These are phyloP conservation scores for Boletus eberwhitei DNA, from an alignment of 768 basidiomycete genomes.

Conservation along the genomic window DNA sequence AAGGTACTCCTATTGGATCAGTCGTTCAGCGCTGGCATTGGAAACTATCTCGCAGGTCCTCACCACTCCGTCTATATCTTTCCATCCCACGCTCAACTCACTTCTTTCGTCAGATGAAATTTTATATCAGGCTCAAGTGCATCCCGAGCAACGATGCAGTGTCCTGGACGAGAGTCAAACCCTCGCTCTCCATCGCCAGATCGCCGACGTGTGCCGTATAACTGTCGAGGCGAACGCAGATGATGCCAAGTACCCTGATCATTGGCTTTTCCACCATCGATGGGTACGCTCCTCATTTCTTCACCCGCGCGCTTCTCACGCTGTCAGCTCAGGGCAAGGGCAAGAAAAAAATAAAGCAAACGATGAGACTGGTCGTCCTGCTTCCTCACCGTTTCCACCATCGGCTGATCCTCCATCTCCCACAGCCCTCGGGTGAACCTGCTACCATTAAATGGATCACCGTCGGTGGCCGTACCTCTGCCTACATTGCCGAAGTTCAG, in stretches of 20 bases:
- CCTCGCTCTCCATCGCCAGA: conserved; percentile 48
- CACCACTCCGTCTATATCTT: not conserved
- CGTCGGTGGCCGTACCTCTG: conserved; percentile 76
- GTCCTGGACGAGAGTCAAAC: conserved; percentile 50
- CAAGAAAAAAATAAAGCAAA: conserved; percentile 46
- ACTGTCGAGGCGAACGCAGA: conserved; percentile 73
- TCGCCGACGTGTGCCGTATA: conserved; percentile 50
- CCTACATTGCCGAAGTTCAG: conserved; percentile 66
- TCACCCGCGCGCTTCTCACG: conserved; percentile 9
- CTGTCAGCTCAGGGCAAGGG: conserved; percentile 49
- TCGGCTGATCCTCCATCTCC: conserved; percentile 1
- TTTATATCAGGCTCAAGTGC: conserved; percentile 68
- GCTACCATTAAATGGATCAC: conserved; percentile 74
- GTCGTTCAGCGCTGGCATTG: conserved; percentile 76
- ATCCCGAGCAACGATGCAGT: conserved; percentile 67
- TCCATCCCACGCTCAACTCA: not conserved
- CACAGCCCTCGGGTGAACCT: conserved; percentile 62
- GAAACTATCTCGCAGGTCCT: conserved; percentile 78
- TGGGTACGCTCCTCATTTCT: conserved; percentile 44
- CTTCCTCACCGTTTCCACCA: not conserved
- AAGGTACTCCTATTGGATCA: conserved; percentile 79
- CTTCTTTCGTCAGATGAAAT: conserved; percentile 51
- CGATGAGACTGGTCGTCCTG: conserved; percentile 45
- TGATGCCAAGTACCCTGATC: conserved; percentile 57
- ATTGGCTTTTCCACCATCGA: conserved; percentile 68